Conservation (phyloP, 2,329 filamentous ascomycete genomes). For the Arthrobotrys iridis region DNA sequence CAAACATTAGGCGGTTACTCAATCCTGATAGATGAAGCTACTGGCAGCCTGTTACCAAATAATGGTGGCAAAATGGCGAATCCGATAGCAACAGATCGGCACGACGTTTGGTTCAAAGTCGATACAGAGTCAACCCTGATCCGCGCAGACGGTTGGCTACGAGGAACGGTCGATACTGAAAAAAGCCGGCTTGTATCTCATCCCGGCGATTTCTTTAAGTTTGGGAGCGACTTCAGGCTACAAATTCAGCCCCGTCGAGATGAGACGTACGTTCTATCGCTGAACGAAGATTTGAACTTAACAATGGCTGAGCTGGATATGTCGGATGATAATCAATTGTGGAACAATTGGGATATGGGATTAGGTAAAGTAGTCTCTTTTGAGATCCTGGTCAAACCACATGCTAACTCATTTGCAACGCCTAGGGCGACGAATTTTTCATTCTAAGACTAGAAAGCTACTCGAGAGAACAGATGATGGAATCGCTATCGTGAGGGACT, state of each 20-base stretch:
- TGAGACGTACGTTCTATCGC: too few relatives aligned
- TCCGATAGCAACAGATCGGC: neutral
- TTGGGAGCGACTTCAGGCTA: neutral
- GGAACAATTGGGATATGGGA: neutral
- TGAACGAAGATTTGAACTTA: neutral
- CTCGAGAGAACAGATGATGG: too few relatives aligned
- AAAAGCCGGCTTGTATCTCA: neutral
- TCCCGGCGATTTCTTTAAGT: neutral
- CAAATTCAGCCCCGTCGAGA: neutral
- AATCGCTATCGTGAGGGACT: too few relatives aligned
- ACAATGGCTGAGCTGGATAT: neutral
- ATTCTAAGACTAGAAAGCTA: too few relatives aligned
- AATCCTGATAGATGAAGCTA: neutral
- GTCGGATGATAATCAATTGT: neutral
- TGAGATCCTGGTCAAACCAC: too few relatives aligned
- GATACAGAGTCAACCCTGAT: neutral
- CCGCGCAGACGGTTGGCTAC: neutral
- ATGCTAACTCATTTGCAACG: too few relatives aligned
- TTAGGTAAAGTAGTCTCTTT: neutral
- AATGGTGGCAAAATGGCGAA: neutral
- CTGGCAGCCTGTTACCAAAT: too few relatives aligned
- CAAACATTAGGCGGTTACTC: neutral
- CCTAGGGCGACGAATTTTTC: too few relatives aligned
- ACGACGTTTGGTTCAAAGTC: neutral
- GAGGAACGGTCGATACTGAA: neutral